phyloP scores from a whole-genome alignment of 345 rosid species.

The Stellera chamaejasme region DNA sequence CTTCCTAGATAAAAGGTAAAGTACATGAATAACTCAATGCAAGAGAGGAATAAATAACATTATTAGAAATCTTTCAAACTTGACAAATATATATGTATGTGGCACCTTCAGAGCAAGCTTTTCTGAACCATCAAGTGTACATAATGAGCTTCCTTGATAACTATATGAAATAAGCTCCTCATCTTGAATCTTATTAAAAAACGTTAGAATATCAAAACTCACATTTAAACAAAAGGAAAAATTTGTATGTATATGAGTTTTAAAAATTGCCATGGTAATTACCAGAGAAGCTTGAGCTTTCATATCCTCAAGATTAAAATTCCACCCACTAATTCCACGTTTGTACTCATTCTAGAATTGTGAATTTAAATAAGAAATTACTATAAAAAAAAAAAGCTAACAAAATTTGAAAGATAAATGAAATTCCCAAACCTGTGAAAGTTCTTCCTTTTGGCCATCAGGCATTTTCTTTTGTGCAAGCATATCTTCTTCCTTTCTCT shows the following conservation, averaged over 20 bases:
- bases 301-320: conserved; percentile 93
- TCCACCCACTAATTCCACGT: conserved; percentile 97
- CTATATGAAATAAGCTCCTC: conserved; percentile 54
- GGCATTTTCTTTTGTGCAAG: conserved; percentile 99
- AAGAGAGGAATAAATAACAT: conserved; percentile 4
- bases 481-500: conserved; percentile 99
- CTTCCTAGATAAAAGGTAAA: conserved; percentile 40
- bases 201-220: background rate
- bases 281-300: conserved; percentile 99
- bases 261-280: conserved; percentile 14
- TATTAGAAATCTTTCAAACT: background rate
- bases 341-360: conserved; percentile 83
- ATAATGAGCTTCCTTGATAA: conserved; percentile 39
- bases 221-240: background rate
- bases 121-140: conserved; percentile 41
- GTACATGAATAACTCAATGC: conserved; percentile 14
- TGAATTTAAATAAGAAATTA: background rate
- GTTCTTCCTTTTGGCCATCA: conserved; percentile 85
- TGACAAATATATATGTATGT: conserved; percentile 14
- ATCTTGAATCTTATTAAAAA: conserved; percentile 68
- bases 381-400: background rate
- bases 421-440: conserved; percentile 62
- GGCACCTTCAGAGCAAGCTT: conserved; percentile 12
- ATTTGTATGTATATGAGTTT: background rate
- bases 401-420: background rate